Conservation (phyloP, 768 basidiomycete genomes). For the Russula virescens region DNA sequence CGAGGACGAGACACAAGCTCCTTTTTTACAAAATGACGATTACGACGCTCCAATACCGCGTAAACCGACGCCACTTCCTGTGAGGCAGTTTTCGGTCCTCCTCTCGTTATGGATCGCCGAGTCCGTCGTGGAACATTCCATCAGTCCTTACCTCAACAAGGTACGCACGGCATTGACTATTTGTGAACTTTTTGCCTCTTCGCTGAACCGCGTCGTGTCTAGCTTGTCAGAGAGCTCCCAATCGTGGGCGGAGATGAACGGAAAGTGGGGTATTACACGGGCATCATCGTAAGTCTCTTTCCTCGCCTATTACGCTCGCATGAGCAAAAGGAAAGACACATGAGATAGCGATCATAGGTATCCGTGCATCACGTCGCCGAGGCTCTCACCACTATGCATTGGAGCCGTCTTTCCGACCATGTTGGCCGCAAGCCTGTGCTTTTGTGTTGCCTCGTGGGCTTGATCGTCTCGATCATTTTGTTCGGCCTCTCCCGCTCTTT, state of each 20-base stretch:
- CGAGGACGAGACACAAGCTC: not conserved
- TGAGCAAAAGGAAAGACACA: not conserved
- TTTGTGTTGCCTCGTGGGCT: conserved; percentile 32
- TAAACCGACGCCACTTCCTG: conserved; percentile 40
- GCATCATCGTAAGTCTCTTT: conserved; percentile 38
- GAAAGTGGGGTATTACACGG: conserved; percentile 46
- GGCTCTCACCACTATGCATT: conserved; percentile 41
- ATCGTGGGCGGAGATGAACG: conserved; percentile 41
- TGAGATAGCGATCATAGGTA: conserved; percentile 30
- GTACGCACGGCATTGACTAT: conserved; percentile 24
- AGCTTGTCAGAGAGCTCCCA: conserved; percentile 41
- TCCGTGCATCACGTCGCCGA: conserved; percentile 44
- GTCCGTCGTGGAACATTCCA: conserved; percentile 42
- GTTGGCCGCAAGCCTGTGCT: conserved; percentile 34
- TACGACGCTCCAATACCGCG: not conserved
- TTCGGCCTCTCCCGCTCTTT: conserved; percentile 37
- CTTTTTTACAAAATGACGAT: not conserved
- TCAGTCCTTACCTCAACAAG: conserved; percentile 49
- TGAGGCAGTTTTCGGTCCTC: conserved; percentile 40
- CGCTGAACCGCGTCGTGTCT: too few species aligned
- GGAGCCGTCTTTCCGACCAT: conserved; percentile 42
- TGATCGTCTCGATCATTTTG: conserved; percentile 30
- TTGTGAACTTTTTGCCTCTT: too few species aligned
- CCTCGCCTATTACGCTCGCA: conserved; percentile 10
- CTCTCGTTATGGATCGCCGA: conserved; percentile 42